These are phyloP conservation scores for Talaromyces stipitatus DNA, from an alignment of 495 filamentous ascomycete species.

Conservation along the genomic window DNA sequence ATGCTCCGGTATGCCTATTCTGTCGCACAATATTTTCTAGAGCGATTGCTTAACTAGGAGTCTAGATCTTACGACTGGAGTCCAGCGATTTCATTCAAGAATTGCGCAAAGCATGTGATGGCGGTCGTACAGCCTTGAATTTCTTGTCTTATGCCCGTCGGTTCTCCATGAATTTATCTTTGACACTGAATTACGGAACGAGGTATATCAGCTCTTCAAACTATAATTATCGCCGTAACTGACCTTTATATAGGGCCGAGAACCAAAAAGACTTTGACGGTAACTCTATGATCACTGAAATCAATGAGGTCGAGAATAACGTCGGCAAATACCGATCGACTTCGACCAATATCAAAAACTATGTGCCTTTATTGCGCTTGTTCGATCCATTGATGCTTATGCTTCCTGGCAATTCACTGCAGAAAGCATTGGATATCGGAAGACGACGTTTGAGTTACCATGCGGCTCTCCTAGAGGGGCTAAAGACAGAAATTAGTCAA, in stretches of 20 bases:
- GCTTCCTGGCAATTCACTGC: neutral
- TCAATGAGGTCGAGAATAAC: neutral
- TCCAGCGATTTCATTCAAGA: constrained; percentile 4
- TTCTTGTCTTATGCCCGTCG: neutral
- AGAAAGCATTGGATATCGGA: constrained; percentile 2
- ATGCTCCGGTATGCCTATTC: neutral
- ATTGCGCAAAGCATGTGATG: neutral
- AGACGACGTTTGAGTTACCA: constrained; percentile 2
- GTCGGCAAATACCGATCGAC: constrained; percentile 2
- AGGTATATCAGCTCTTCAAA: neutral
- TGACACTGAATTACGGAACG: constrained; percentile 1
- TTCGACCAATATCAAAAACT: constrained; percentile 1
- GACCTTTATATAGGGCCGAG: neutral
- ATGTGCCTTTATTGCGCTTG: neutral
- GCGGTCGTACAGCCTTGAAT: neutral
- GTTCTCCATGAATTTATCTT: constrained; percentile 3
- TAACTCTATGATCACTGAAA: constrained; percentile 2
- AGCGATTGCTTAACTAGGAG: neutral
- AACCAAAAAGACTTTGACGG: constrained; percentile 2
- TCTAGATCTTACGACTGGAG: neutral
- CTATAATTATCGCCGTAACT: neutral
- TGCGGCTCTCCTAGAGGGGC: neutral
- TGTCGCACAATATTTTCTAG: neutral
- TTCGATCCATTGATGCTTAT: neutral
- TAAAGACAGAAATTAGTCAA: neutral